Evolutionary conservation across 305 asterid species (phyloP), one percentile per base, ranked within the genome.

Genomic region (Ajuga reptans): DNA sequence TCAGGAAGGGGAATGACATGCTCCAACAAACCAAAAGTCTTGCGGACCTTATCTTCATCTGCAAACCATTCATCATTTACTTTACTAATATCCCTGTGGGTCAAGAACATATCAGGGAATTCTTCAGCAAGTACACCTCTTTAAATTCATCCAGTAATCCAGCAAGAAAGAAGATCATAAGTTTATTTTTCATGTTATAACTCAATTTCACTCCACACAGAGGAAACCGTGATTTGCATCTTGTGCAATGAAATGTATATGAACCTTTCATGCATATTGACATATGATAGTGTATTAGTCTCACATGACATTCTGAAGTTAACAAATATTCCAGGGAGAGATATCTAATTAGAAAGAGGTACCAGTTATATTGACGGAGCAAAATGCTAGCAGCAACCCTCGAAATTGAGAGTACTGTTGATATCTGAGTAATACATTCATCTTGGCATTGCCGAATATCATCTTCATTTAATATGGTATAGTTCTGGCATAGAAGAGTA

Each of bases 301-400:
- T 72, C 51, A 33, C 15, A 45, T 43, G n/a, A 9, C 63, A 55
- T 36, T 41, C 47, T 45, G 43, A 31, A 59, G 52, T 67, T n/a
- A 69, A 17, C 56, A 43, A 61, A 15, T 29, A 59, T 49, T 45
- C 52, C 12, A 64, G 57, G 10, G 66, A 68, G 43, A 73, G 69
- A 18, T 45, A 75, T 33, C 61, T 21, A 66, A 64, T 58, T 61
- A 55, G 55, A 55, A 56, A 56, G 70, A 79, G 43, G 69, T 85
- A 93, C 98, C 98, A 93, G 79, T 87, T 89, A 80, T 89, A 90
- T 78, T 84, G 94, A 43, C 90, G 96, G 61, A 93, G 97, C 78
- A 93, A 77, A 81, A 93, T 86, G 73, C 92, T 85, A 59, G 98
- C 98, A 74, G 84, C 96, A 65, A 72, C 87, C 81, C 83, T 82